Conservation (phyloP, 768 basidiomycete species). For the Collybiopsis luxurians region DNA sequence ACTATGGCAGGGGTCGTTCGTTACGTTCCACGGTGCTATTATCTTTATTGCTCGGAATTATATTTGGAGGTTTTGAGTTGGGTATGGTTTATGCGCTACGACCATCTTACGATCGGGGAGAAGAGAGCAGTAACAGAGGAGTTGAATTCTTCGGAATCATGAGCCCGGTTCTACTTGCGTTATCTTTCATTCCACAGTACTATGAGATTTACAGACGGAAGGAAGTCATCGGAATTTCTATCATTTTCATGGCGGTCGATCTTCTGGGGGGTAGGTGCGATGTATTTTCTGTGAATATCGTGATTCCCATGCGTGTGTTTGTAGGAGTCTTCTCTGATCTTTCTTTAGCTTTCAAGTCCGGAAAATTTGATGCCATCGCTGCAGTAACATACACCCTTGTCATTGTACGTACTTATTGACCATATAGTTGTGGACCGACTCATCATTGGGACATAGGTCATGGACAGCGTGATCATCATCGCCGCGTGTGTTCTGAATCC, state of each 20-base stretch:
- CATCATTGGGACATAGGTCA: conserved; percentile 24
- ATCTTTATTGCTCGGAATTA: conserved; percentile 34
- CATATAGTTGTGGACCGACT: not conserved
- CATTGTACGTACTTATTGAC: conserved; percentile 25
- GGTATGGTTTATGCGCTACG: conserved; percentile 58
- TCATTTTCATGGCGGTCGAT: conserved; percentile 69
- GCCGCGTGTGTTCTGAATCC: conserved; percentile 50
- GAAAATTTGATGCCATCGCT: conserved; percentile 44
- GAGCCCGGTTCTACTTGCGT: conserved; percentile 53
- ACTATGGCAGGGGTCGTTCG: conserved; percentile 55
- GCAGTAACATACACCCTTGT: conserved; percentile 49
- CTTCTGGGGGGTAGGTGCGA: conserved; percentile 48
- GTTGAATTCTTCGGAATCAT: conserved; percentile 61
- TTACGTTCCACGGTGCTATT: conserved; percentile 29
- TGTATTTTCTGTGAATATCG: not conserved
- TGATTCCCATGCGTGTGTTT: not conserved
- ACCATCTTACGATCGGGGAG: conserved; percentile 33
- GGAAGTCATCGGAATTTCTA: conserved; percentile 67
- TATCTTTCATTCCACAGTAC: conserved; percentile 62
- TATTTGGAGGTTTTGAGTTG: conserved; percentile 57
- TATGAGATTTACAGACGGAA: conserved; percentile 68
- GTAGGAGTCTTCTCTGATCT: conserved; percentile 43
- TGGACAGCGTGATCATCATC: conserved; percentile 46
- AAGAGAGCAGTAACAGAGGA: conserved; percentile 22
- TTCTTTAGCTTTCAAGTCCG: conserved; percentile 46